Evolutionary conservation across 148 eudicot species (phyloP).

Genomic region (Vaccinium myrtillus): DNA sequence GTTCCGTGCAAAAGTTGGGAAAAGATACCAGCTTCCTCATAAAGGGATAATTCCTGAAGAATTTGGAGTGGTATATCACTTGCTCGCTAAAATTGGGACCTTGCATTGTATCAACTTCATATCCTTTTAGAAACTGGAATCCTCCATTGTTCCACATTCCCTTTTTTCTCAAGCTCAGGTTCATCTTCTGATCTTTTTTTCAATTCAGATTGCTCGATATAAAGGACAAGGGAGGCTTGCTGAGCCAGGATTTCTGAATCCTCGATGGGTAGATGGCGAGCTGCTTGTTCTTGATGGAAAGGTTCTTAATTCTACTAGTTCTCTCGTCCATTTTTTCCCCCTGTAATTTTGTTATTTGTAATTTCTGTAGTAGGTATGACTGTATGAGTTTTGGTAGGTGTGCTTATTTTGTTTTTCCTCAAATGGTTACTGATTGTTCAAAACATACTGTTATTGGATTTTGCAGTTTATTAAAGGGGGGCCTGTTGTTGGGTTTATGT

Average conservation of each 20-base stretch:
- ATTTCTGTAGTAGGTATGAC: not conserved
- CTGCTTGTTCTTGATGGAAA: conserved; percentile 94
- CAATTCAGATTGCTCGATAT: conserved; percentile 81
- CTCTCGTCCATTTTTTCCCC: not conserved
- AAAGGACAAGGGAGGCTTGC: conserved; percentile 97
- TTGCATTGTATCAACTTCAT: not conserved
- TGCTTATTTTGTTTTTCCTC: not conserved
- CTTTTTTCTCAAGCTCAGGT: not conserved
- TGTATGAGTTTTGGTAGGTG: not conserved
- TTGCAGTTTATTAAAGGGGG: conserved; percentile 83
- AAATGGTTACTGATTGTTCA: not conserved
- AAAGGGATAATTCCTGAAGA: conserved; percentile 97
- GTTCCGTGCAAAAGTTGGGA: conserved; percentile 97
- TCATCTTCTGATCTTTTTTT: conserved; percentile 11
- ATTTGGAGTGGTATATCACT: conserved; percentile 81
- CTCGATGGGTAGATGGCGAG: conserved; percentile 99
- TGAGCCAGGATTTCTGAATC: conserved; percentile 73
- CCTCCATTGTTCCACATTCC: not conserved
- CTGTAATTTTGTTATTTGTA: not conserved
- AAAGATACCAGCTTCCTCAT: conserved; percentile 88
- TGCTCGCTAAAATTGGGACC: not conserved
- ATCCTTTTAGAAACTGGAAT: conserved; percentile 1
- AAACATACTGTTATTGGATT: conserved; percentile 21
- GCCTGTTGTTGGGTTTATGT: conserved; percentile 91
- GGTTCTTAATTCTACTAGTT: conserved; percentile 39